These are phyloP conservation scores for Pisolithus orientalis DNA, from an alignment of 768 basidiomycete species.

Conservation along the genomic window DNA sequence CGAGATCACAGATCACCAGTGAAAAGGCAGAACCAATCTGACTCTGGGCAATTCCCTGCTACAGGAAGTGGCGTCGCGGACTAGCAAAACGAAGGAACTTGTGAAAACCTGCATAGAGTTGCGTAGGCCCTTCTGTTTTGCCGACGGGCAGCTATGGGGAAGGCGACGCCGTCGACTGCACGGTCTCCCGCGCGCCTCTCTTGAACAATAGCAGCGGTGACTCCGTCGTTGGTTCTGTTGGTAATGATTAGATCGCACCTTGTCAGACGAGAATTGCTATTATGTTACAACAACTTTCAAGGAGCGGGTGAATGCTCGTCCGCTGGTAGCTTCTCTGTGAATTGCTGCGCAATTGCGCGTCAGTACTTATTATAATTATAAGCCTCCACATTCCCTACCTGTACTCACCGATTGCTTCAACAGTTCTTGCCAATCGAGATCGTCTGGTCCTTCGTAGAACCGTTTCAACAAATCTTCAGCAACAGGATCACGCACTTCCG, in stretches of 20 bases:
- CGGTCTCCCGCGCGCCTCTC: constrained; percentile 61
- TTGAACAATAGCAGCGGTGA: constrained; percentile 44
- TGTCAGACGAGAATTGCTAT: constrained; percentile 52
- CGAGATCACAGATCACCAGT: too few species aligned
- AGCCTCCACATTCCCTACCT: too few species aligned
- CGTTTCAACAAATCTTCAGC: constrained; percentile 46
- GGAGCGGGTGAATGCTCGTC: constrained; percentile 48
- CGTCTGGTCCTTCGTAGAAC: constrained; percentile 70
- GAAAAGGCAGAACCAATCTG: too few species aligned
- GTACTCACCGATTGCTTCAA: constrained; percentile 41
- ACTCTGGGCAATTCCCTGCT: too few species aligned
- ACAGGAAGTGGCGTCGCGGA: too few species aligned
- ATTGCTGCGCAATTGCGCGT: not conserved
- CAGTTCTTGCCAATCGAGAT: constrained; percentile 81
- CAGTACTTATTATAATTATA: not conserved
- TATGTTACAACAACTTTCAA: constrained; percentile 54
- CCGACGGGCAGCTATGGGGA: constrained; percentile 32
- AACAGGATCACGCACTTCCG: not conserved
- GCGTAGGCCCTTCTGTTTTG: too few species aligned
- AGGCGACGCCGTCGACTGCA: constrained; percentile 56
- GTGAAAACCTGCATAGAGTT: too few species aligned
- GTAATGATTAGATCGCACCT: constrained; percentile 51
- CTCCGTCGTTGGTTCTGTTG: constrained; percentile 56
- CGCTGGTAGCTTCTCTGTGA: constrained; percentile 31
- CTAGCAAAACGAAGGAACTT: too few species aligned